Base-by-base conservation (phyloP, 2,329 filamentous ascomycete genomes). In the Penicillium corylophilum region DNA sequence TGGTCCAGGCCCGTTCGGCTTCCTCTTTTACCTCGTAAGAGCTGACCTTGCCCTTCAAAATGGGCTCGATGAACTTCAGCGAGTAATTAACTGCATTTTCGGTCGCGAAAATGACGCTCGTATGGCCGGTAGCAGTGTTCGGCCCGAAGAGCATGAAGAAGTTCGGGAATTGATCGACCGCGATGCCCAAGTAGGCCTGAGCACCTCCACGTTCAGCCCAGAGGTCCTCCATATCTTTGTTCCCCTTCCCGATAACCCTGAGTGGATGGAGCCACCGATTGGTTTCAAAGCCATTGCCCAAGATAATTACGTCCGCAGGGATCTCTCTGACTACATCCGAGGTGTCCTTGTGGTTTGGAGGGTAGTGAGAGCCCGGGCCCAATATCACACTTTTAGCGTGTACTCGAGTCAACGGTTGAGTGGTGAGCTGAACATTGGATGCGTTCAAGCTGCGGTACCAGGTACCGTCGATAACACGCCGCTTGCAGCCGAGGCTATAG, bases 111-210 rank as follows among this genome's bases (percentile, higher is more conserved):
- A 86, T 77, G 9, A 84, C 80, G 12, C 78, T 82, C 0, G 76
- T 80, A 64, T 88, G 84, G 0, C 84, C 85, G 0, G 84, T 87
- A 0, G 74, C 75, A 0, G 82, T 80, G 62, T 88, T 88, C 0
- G 84, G 84, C 0, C 84, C 84, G 36, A 84, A 78, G 0, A 86
- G 68, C 50, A 85, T 74, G 69, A 87, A 86, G 61, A 86, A 82
- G 62, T 87, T 87, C 2, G 84, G 84, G 60, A 85, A 86, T 0
- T 79, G 79, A 56, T 80, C 80, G 66, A 86, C 71, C 1, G 78
- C 76, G 1, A 78, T 78, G 20, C 79, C 79, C 48, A 82, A 78
- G 63, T 88, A 88, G 0, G 83, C 85, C 54, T 81, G 82, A 0
- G 81, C 72, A 0, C 84, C 85, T n/a, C 82, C 83, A 46, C 80